Conservation (phyloP, 805 yeast species). For the Yamadazyma philogaea region DNA sequence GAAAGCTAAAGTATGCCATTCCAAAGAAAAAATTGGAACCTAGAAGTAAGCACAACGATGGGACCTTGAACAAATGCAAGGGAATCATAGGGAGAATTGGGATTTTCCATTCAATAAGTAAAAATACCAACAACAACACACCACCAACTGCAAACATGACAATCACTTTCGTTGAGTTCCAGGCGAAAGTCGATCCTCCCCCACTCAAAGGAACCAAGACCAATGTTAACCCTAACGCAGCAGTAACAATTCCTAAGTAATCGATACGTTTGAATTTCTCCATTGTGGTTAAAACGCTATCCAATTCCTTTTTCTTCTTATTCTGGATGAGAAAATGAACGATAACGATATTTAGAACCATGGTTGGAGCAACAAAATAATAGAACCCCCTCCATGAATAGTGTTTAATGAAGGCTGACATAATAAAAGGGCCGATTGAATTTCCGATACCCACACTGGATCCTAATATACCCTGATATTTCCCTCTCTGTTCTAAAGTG, state of each 20-base stretch:
- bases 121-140: constrained; percentile 35
- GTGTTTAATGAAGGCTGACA: constrained; percentile 46
- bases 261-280: constrained; percentile 48
- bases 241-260: constrained; percentile 48
- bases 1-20: constrained; percentile 44
- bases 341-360: constrained; percentile 27
- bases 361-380: constrained; percentile 45
- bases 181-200: constrained; percentile 57
- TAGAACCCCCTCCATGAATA: constrained; percentile 55
- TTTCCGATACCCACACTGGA: constrained; percentile 50
- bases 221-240: constrained; percentile 47
- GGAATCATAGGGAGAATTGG: constrained; percentile 57
- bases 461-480: constrained; percentile 56
- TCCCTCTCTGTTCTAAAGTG: constrained; percentile 51
- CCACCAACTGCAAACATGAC: constrained; percentile 35
- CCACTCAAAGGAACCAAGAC: constrained; percentile 57
- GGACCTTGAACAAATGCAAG: constrained; percentile 38
- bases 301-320: constrained; percentile 22
- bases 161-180: constrained; percentile 47
- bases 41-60: constrained; percentile 32
- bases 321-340: constrained; percentile 38
- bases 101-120: constrained; percentile 49
- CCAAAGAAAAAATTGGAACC: constrained; percentile 47
- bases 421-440: constrained; percentile 54
- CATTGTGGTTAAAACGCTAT: constrained; percentile 27